A percentile compares a stretch with the other conserved stretches of the same genome.
Conservation (phyloP, 2,329 filamentous ascomycete species). For the Penicillium griseofulvum region DNA sequence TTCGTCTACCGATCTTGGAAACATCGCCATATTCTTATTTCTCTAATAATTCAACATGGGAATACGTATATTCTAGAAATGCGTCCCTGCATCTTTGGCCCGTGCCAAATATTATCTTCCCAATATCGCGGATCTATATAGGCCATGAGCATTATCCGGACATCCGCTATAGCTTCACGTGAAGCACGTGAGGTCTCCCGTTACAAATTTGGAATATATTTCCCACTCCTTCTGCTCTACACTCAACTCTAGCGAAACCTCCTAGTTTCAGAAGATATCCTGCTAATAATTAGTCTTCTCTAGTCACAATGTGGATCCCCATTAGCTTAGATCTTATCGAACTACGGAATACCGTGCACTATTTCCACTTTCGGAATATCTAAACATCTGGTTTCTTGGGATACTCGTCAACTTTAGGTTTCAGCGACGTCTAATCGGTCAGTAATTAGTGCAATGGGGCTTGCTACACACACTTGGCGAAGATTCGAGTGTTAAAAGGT, state of each 20-base stretch:
- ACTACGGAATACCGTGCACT: not conserved
- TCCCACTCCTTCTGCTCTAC: not conserved
- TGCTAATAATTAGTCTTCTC: slow-evolving; percentile 4
- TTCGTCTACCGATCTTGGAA: too few relatives aligned
- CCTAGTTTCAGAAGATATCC: not conserved
- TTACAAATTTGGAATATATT: not conserved
- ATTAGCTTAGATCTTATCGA: slow-evolving; percentile 4
- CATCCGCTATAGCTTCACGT: slow-evolving; percentile 12
- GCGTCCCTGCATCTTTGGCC: slow-evolving; percentile 2
- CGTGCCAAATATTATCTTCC: slow-evolving; percentile 12
- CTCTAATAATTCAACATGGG: too few relatives aligned
- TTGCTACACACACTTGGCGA: slow-evolving; percentile 18
- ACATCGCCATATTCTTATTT: too few relatives aligned
- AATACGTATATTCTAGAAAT: not conserved
- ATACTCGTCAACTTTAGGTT: slow-evolving; percentile 15
- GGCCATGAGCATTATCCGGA: slow-evolving; percentile 13
- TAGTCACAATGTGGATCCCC: slow-evolving; percentile 11
- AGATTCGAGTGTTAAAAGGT: slow-evolving; percentile 7
- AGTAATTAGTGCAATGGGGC: slow-evolving; percentile 17
- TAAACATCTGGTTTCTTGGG: slow-evolving; percentile 13
- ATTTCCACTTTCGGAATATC: slow-evolving; percentile 2
- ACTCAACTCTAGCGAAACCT: slow-evolving; percentile 5
- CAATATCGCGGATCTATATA: slow-evolving; percentile 11
- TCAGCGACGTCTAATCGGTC: slow-evolving; percentile 16
- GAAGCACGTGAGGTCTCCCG: slow-evolving; percentile 1